Evolutionary conservation across 2,329 filamentous ascomycete species (phyloP).

Genomic region (Neofusicoccum parvum): DNA sequence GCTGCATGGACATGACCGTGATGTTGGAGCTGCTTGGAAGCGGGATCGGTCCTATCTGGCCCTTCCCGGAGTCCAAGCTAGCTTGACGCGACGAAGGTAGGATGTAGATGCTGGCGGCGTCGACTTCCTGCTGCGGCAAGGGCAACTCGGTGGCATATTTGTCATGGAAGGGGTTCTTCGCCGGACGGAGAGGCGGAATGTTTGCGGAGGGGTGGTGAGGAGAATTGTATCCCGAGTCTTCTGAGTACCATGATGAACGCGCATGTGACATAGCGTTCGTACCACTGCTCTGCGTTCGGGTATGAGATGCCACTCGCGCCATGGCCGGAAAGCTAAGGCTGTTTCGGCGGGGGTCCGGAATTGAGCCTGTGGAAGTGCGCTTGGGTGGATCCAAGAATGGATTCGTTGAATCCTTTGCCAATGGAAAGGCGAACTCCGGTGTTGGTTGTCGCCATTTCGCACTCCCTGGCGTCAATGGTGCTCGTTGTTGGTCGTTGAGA

Average conservation of each 20-base stretch:
- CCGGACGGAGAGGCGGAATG: slow-evolving; percentile 1
- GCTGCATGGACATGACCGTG: neutral
- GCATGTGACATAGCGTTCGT: neutral
- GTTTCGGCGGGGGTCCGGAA: neutral
- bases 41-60: neutral
- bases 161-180: neutral
- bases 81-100: neutral
- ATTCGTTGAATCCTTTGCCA: neutral
- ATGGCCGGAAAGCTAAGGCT: neutral
- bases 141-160: neutral
- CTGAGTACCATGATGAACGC: slow-evolving; percentile 3
- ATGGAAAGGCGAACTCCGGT: slow-evolving; percentile 5
- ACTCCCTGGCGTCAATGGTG: neutral
- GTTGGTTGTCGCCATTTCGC: slow-evolving; percentile 8
- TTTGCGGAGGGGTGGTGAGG: slow-evolving; percentile 8
- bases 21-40: slow-evolving; percentile 1
- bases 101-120: slow-evolving; percentile 16
- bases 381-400: slow-evolving; percentile 11
- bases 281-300: neutral
- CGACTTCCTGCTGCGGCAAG: neutral
- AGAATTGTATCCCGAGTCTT: slow-evolving; percentile 16
- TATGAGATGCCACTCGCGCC: neutral
- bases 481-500: neutral
- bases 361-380: neutral
- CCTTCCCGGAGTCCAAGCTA: neutral